These are phyloP conservation scores for Ceratorhiza oryzae-sativae DNA, from an alignment of 1,284 basidiomycete genomes.

Conservation along the genomic window DNA sequence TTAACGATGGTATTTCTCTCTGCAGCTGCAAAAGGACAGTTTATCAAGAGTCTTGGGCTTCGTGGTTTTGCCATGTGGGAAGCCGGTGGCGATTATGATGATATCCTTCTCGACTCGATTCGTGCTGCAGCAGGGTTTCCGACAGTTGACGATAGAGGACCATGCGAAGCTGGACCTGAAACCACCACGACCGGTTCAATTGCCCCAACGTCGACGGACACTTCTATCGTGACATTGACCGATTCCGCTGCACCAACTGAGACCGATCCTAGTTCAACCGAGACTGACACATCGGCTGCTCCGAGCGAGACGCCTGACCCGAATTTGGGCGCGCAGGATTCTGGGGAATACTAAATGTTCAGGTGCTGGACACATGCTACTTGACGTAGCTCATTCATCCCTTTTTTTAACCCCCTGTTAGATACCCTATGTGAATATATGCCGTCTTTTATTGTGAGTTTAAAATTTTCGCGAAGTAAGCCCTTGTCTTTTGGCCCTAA, in stretches of 20 bases:
- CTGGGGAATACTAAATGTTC: not conserved
- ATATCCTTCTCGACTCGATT: slow-evolving; percentile 65
- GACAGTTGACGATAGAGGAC: not conserved
- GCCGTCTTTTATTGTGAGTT: not conserved
- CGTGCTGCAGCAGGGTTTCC: slow-evolving; percentile 48
- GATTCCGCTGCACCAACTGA: not conserved
- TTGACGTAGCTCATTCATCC: too few relatives aligned
- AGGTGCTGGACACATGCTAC: not conserved
- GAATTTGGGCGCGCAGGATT: not conserved
- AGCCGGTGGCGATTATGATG: slow-evolving; percentile 64
- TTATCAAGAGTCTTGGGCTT: slow-evolving; percentile 61
- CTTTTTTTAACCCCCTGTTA: too few relatives aligned
- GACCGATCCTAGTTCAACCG: not conserved
- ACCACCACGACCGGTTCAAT: not conserved
- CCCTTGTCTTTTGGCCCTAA: too few relatives aligned
- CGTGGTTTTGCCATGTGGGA: slow-evolving; percentile 72
- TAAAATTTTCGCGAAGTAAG: too few relatives aligned
- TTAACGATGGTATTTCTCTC: not conserved
- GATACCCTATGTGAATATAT: not conserved
- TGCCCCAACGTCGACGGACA: not conserved
- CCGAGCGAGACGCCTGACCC: not conserved
- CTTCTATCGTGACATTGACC: not conserved
- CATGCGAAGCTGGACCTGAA: not conserved
- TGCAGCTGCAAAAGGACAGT: slow-evolving; percentile 64
- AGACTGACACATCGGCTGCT: not conserved